These are phyloP conservation scores for Myriosclerotinia duriaeana DNA, from an alignment of 2,329 filamentous ascomycete genomes.

Conservation along the genomic window DNA sequence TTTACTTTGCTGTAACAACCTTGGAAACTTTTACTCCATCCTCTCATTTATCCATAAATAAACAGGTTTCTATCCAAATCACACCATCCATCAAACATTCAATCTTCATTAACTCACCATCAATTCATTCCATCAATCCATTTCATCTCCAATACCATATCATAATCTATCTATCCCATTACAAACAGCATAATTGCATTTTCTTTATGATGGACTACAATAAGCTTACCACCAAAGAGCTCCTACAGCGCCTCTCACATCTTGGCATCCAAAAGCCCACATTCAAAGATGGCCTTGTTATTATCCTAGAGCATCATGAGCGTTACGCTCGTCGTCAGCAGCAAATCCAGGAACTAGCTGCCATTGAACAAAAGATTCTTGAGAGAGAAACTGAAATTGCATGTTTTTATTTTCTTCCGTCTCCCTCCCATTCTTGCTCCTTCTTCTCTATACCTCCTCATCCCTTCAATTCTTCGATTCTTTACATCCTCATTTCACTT, in stretches of 20 bases:
- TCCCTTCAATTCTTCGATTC: background rate
- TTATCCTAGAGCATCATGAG: background rate
- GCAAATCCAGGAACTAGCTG: background rate
- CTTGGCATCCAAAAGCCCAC: background rate
- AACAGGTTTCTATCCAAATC: background rate
- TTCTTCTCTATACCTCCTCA: background rate
- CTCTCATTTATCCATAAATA: background rate
- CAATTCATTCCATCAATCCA: background rate
- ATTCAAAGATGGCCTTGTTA: background rate
- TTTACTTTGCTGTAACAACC: too few species aligned
- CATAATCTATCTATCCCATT: background rate
- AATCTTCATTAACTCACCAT: background rate
- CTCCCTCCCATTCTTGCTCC: too few species aligned
- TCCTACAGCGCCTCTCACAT: background rate
- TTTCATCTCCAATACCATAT: too few species aligned
- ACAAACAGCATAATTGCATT: background rate
- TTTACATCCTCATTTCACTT: background rate
- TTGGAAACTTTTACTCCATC: background rate
- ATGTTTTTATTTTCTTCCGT: background rate
- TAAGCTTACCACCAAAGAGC: background rate
- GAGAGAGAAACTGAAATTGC: background rate
- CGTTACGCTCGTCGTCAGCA: background rate
- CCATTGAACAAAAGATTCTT: background rate
- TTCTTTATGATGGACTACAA: background rate
- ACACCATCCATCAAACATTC: background rate